These are phyloP conservation scores for Dianthus caryophyllus DNA, from an alignment of 148 eudicot species.

Conservation along the genomic window DNA sequence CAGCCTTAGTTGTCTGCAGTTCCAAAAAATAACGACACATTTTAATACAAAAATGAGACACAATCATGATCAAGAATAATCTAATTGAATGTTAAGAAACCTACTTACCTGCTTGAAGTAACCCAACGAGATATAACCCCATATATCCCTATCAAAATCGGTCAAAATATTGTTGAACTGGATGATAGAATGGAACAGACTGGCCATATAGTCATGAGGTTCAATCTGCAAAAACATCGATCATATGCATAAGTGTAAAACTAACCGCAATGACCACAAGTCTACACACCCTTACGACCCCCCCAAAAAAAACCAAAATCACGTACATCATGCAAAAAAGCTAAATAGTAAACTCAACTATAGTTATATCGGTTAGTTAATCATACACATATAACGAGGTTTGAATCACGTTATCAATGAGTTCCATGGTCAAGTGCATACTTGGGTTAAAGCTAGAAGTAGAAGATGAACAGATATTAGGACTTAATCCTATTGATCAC, in stretches of 20 bases:
- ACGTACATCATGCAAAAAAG: neutral
- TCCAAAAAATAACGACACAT: constrained; percentile 8
- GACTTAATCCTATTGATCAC: no score
- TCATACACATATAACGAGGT: neutral
- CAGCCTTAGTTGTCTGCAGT: constrained; percentile 73
- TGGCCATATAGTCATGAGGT: constrained; percentile 96
- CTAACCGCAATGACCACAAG: neutral
- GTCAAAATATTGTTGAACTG: constrained; percentile 74
- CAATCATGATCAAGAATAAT: constrained; percentile 4
- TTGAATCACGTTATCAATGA: neutral
- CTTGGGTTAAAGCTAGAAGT: neutral
- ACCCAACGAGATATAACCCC: constrained; percentile 86
- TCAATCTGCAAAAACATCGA: constrained; percentile 57
- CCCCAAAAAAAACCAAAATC: constrained; percentile 3
- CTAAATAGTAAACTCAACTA: neutral
- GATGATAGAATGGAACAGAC: constrained; percentile 64
- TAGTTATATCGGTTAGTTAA: neutral
- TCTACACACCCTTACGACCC: neutral
- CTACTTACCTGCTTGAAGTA: constrained; percentile 89
- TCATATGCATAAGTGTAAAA: neutral
- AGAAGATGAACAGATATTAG: neutral
- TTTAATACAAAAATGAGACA: constrained; percentile 3
- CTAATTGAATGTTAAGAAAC: neutral
- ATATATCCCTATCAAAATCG: constrained; percentile 82
- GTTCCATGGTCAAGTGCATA: neutral